A percentile compares a stretch with the other conserved stretches of the same genome.
Evolutionary conservation across 116 monocot genomes (phyloP).

Genomic region (Papilionanthe hybrid): DNA sequence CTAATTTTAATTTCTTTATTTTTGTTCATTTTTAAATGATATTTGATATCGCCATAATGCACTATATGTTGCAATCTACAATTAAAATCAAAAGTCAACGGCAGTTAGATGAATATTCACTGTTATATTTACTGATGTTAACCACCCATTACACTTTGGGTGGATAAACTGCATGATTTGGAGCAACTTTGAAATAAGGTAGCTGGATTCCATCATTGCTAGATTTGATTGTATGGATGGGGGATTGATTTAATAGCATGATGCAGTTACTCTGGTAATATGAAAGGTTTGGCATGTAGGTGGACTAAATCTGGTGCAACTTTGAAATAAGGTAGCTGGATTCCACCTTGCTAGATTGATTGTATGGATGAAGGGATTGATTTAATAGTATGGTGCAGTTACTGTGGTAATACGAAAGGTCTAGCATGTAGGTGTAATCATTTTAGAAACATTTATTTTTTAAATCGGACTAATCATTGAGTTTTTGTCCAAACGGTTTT

Average conservation of each 20-base stretch:
- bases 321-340: neutral
- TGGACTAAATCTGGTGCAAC: neutral
- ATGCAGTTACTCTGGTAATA: no score
- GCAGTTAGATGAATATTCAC: neutral
- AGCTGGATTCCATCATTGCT: no score
- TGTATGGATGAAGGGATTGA: neutral
- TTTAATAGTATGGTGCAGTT: neutral
- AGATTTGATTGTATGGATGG: no score
- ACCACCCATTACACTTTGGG: neutral
- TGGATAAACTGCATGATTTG: neutral
- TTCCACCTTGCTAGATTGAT: neutral
- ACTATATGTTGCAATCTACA: neutral
- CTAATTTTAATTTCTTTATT: neutral
- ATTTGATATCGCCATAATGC: neutral
- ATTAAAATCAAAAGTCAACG: neutral
- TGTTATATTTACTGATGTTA: neutral
- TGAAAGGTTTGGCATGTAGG: no score
- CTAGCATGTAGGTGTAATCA: no score
- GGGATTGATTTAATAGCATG: no score
- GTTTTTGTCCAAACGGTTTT: neutral
- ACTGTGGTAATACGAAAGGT: neutral
- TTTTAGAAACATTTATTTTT: no score
- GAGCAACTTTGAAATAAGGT: no score
- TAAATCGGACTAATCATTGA: no score
- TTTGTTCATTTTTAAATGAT: neutral